phyloP scores from a whole-genome alignment of 208 protist species.

The Tritrichomonas musculus region DNA sequence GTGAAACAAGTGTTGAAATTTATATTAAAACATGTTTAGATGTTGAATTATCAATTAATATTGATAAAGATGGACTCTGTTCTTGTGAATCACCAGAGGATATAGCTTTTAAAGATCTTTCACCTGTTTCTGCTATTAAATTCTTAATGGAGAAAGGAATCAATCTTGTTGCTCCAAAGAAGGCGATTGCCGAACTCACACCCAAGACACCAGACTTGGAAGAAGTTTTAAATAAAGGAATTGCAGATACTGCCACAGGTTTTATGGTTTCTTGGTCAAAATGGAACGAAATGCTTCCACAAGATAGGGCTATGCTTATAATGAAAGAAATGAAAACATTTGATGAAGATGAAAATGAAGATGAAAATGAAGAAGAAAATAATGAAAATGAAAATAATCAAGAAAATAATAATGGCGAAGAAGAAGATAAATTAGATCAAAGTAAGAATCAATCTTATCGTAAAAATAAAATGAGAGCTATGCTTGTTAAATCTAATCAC shows the following conservation, averaged over 20 bases:
- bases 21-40: background rate
- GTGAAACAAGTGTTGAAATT: background rate
- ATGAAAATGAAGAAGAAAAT: background rate
- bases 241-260: background rate
- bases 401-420: background rate
- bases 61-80: background rate
- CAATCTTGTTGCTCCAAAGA: background rate
- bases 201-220: background rate
- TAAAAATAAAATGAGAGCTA: background rate
- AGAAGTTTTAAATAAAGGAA: background rate
- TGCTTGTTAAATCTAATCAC: background rate
- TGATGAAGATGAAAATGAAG: background rate
- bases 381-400: background rate
- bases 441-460: background rate
- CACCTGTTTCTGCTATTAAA: background rate
- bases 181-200: background rate
- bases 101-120: background rate
- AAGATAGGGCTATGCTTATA: background rate
- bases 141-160: background rate
- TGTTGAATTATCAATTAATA: background rate
- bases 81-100: background rate
- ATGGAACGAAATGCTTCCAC: background rate
- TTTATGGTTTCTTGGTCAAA: background rate
- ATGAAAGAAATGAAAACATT: background rate
- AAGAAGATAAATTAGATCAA: background rate